Evolutionary conservation across 371 early-diverging fungal genomes (phyloP).

Genomic region (Basidiobolus meristosporus): DNA sequence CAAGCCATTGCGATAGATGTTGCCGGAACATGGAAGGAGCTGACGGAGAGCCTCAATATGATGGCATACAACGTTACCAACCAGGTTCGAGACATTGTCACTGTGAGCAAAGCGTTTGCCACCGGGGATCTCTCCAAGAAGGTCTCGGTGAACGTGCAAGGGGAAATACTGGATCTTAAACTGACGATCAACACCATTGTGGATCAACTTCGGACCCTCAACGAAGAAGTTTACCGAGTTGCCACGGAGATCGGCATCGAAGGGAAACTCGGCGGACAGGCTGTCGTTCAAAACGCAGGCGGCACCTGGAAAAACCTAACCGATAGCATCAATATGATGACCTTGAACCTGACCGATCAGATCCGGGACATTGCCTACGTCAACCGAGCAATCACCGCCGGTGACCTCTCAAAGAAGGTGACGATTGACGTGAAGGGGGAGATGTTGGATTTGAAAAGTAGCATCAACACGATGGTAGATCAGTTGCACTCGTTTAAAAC

Average conservation of each 20-base stretch:
- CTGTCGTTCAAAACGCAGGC: slow-evolving; percentile 18
- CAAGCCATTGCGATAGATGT: slow-evolving; percentile 35
- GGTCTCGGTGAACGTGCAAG: slow-evolving; percentile 17
- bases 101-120: slow-evolving; percentile 36
- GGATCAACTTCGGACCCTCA: slow-evolving; percentile 23
- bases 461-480: slow-evolving; percentile 24
- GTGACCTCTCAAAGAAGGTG: slow-evolving; percentile 21
- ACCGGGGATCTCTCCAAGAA: slow-evolving; percentile 28
- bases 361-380: slow-evolving; percentile 24
- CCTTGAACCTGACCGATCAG: slow-evolving; percentile 19
- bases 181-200: slow-evolving; percentile 19
- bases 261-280: slow-evolving; percentile 23
- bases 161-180: slow-evolving; percentile 14
- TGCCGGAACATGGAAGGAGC: slow-evolving; percentile 47
- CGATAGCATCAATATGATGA: slow-evolving; percentile 24
- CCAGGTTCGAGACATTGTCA: slow-evolving; percentile 40
- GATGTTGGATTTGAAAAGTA: slow-evolving; percentile 16
- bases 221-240: slow-evolving; percentile 26
- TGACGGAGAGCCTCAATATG: slow-evolving; percentile 42
- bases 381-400: slow-evolving; percentile 26
- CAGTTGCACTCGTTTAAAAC: slow-evolving; percentile 25
- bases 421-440: slow-evolving; percentile 18
- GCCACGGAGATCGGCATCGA: slow-evolving; percentile 23
- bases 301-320: slow-evolving; percentile 32
- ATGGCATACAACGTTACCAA: slow-evolving; percentile 40